Percentiles rank a stretch among this genome's conserved stretches.
These are phyloP conservation scores for Citrus hindsii DNA, from an alignment of 345 rosid genomes.

Conservation along the genomic window DNA sequence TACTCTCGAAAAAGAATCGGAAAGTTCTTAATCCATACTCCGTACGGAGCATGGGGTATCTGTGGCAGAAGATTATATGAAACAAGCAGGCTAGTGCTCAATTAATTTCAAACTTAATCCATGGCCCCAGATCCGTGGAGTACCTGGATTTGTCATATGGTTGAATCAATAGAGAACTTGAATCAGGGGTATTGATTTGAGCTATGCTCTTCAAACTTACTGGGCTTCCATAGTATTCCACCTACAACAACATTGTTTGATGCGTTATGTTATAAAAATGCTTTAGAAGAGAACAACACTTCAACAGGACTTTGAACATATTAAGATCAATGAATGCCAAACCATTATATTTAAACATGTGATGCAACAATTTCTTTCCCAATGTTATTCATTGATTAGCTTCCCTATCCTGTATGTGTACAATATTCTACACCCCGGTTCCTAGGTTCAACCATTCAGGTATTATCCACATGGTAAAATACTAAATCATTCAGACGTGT, in stretches of 20 bases:
- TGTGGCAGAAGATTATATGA: background rate
- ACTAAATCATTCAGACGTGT: background rate
- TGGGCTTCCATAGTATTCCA: slow-evolving; percentile 93
- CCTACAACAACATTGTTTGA: slow-evolving; percentile 36
- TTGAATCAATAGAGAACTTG: slow-evolving; percentile 82
- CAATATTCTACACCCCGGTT: background rate
- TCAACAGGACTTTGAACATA: background rate
- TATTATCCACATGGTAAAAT: background rate
- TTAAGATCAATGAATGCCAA: background rate
- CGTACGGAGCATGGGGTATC: background rate
- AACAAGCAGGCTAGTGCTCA: background rate
- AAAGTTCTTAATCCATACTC: background rate
- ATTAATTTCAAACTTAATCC: slow-evolving; percentile 1
- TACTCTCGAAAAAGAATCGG: background rate
- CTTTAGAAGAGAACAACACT: slow-evolving; percentile 5
- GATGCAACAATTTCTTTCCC: background rate
- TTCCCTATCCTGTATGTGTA: background rate
- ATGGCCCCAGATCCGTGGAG: background rate
- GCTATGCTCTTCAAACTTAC: slow-evolving; percentile 88
- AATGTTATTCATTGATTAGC: background rate
- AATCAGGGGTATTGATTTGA: slow-evolving; percentile 91
- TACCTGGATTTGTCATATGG: slow-evolving; percentile 97
- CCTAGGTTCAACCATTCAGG: background rate
- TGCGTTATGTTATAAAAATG: background rate
- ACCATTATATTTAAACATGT: background rate